Percentiles rank a stretch among this genome's conserved stretches.
phyloP scores from a whole-genome alignment of 2,329 filamentous ascomycete genomes.

The Pseudonectria foliicola region DNA sequence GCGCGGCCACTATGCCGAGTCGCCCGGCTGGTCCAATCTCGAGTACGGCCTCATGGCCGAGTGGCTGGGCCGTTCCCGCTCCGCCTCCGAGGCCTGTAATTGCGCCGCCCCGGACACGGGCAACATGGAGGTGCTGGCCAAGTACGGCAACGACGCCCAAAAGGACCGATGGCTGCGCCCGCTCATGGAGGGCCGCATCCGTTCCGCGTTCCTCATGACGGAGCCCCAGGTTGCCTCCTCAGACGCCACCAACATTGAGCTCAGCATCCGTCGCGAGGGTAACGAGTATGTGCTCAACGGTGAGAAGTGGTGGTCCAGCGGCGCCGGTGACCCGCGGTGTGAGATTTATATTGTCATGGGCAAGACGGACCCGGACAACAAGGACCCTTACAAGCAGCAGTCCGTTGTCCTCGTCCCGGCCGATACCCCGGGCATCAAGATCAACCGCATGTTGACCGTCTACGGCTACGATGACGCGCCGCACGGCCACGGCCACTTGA shows the following conservation, averaged over 20 bases:
- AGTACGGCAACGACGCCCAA: conserved; percentile 80
- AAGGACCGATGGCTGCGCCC: conserved; percentile 79
- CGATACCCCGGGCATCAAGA: conserved; percentile 74
- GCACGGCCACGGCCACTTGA: conserved; percentile 91
- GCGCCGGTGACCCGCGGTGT: conserved; percentile 88
- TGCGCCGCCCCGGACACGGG: conserved; percentile 88
- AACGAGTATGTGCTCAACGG: conserved; percentile 90
- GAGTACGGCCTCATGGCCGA: conserved; percentile 99
- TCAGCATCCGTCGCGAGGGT: conserved; percentile 75
- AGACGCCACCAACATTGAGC: conserved; percentile 87
- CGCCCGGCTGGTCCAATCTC: conserved; percentile 87
- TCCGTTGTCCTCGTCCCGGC: conserved; percentile 87
- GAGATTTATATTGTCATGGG: conserved; percentile 95
- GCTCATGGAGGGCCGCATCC: conserved; percentile 75
- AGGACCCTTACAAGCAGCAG: conserved; percentile 79
- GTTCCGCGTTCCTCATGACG: conserved; percentile 90
- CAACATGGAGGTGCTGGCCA: conserved; percentile 92
- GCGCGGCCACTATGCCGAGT: conserved; percentile 91
- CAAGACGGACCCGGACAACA: conserved; percentile 72
- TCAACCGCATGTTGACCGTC: conserved; percentile 87
- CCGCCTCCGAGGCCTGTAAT: conserved; percentile 82
- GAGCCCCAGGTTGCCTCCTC: conserved; percentile 83
- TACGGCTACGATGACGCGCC: conserved; percentile 98
- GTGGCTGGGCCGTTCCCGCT: conserved; percentile 77
- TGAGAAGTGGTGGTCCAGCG: conserved; percentile 98